Percentiles rank a stretch among this genome's conserved stretches.
Evolutionary conservation across 139 green algal genomes (phyloP).

Genomic region (Zygnema circumcarinatum): DNA sequence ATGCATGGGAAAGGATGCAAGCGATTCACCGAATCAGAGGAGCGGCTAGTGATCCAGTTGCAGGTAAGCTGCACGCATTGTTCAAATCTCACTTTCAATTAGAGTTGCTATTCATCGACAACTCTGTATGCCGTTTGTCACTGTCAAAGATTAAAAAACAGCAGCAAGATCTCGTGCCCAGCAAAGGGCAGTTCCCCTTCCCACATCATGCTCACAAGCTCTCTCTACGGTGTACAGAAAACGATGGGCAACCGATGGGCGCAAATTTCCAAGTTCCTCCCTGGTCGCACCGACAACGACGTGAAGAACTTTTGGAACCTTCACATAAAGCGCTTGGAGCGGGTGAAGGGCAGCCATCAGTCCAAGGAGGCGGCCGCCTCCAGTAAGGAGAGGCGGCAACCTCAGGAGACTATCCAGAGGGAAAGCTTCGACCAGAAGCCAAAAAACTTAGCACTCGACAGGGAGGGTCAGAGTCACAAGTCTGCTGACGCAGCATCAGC

Average conservation of each 20-base stretch:
- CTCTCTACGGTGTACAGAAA: constrained; percentile 10
- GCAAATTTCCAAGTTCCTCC: constrained; percentile 72
- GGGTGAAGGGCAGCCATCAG: not conserved
- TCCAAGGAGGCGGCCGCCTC: not conserved
- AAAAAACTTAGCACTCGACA: no score
- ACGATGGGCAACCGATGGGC: constrained; percentile 76
- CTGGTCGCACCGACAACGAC: constrained; percentile 75
- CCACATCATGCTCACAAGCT: not conserved
- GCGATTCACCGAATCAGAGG: constrained; percentile 42
- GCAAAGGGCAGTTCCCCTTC: not conserved
- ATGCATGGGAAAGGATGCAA: constrained; percentile 48
- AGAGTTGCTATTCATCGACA: not conserved
- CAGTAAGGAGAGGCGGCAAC: not conserved
- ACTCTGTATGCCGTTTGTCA: not conserved
- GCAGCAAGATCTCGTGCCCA: not conserved
- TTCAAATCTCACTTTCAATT: no score
- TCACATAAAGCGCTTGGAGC: constrained; percentile 63
- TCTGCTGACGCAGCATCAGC: no score
- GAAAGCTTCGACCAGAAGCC: not conserved
- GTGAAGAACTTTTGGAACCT: constrained; percentile 88
- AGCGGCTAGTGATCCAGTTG: constrained; percentile 13
- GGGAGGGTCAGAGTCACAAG: no score
- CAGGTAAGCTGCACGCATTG: no score
- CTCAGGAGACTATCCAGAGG: not conserved
- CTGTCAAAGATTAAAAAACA: not conserved